These are phyloP conservation scores for Dioscorea cayenensis DNA, from an alignment of 116 monocot species.

Conservation along the genomic window DNA sequence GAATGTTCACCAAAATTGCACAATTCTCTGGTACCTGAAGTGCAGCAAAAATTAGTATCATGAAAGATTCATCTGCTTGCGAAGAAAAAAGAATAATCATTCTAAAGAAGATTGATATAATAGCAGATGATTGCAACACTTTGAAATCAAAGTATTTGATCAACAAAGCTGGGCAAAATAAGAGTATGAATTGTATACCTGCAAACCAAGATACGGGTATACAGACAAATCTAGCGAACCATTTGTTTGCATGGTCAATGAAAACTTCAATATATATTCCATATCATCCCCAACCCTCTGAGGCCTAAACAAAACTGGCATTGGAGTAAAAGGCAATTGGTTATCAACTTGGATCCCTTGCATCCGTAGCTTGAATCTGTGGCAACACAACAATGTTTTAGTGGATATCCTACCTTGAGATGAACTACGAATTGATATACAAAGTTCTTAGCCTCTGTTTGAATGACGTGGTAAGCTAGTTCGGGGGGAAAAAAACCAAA, in stretches of 20 bases:
- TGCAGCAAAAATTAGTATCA: background rate
- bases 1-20: constrained; percentile 81
- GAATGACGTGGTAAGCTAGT: too few species aligned
- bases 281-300: constrained; percentile 42
- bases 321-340: constrained; percentile 86
- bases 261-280: constrained; percentile 74
- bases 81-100: background rate
- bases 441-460: background rate
- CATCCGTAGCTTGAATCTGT: constrained; percentile 82
- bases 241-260: constrained; percentile 75
- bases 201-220: constrained; percentile 82
- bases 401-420: constrained; percentile 4
- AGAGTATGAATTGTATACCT: constrained; percentile 35
- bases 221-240: constrained; percentile 69
- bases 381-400: background rate
- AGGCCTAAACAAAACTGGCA: constrained; percentile 87
- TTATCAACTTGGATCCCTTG: constrained; percentile 82
- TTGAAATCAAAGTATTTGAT: too few species aligned
- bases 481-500: too few species aligned
- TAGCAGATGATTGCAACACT: too few species aligned
- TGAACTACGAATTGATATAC: background rate
- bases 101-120: background rate
- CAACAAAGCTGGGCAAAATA: background rate
- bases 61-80: background rate
- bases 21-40: constrained; percentile 71